These are phyloP conservation scores for Camelina hispida DNA, from an alignment of 345 rosid genomes.

Conservation along the genomic window DNA sequence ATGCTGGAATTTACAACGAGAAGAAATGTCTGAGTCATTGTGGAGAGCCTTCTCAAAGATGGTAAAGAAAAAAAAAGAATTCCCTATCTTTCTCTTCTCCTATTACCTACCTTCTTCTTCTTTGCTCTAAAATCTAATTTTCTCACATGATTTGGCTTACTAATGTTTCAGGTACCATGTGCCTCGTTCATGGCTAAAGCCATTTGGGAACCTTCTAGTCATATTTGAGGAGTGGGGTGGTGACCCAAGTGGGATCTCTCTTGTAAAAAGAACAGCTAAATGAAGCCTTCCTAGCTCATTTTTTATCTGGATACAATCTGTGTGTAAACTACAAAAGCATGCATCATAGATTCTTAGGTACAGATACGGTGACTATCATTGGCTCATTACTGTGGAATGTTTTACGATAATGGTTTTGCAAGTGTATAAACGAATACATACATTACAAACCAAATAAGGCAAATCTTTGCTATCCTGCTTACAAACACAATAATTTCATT, in stretches of 20 bases:
- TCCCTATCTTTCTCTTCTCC: not conserved
- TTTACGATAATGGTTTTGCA: not conserved
- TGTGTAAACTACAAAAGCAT: slow-evolving; percentile 7
- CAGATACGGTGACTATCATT: not conserved
- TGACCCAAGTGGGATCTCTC: slow-evolving; percentile 77
- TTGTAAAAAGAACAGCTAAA: slow-evolving; percentile 62
- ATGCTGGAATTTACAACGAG: slow-evolving; percentile 40
- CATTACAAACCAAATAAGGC: slow-evolving; percentile 2
- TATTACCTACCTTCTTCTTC: not conserved
- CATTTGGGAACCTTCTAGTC: slow-evolving; percentile 78
- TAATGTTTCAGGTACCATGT: slow-evolving; percentile 71
- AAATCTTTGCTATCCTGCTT: not conserved
- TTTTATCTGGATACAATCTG: not conserved
- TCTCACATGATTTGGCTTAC: slow-evolving; percentile 3
- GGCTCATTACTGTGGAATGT: not conserved
- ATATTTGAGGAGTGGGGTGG: slow-evolving; percentile 98
- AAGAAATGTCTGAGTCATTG: slow-evolving; percentile 56
- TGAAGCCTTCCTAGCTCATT: slow-evolving; percentile 24
- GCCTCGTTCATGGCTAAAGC: slow-evolving; percentile 90
- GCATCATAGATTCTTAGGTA: not conserved
- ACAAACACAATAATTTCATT: too few relatives aligned
- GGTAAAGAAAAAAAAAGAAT: slow-evolving; percentile 50
- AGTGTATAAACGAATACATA: not conserved
- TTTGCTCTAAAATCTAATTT: not conserved
- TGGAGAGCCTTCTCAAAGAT: slow-evolving; percentile 93